Percentiles rank a stretch among this genome's conserved stretches.
Conservation (phyloP, 108 stramenopile genomes). For the Ochromonas danica region DNA sequence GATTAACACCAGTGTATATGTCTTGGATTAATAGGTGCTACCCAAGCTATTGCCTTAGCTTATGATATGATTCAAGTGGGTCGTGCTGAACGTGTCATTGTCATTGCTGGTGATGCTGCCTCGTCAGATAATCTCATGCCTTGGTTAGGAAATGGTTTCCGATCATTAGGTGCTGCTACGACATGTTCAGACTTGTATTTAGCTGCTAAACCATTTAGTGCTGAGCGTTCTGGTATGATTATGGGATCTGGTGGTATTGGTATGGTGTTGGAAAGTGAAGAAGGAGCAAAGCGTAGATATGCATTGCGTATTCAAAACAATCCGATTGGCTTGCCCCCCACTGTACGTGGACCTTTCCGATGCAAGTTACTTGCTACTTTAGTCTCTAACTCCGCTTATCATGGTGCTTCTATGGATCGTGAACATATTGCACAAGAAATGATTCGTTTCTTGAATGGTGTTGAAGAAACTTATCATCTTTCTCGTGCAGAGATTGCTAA, state of each 20-base stretch:
- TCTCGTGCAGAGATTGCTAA: conserved; percentile 79
- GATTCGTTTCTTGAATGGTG: conserved; percentile 39
- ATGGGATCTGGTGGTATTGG: conserved; percentile 88
- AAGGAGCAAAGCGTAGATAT: background rate
- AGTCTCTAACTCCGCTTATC: conserved; percentile 88
- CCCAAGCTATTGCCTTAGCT: conserved; percentile 91
- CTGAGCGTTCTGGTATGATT: conserved; percentile 84
- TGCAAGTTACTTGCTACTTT: conserved; percentile 63
- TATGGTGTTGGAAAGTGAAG: conserved; percentile 73
- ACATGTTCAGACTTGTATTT: conserved; percentile 68
- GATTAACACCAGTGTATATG: background rate
- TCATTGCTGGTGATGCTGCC: conserved; percentile 89
- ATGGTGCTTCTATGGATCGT: conserved; percentile 87
- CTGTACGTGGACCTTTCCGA: background rate
- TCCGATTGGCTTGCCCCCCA: background rate
- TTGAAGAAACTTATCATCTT: conserved; percentile 82
- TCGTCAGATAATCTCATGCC: conserved; percentile 82
- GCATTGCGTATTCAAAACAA: background rate
- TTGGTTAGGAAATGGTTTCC: conserved; percentile 87
- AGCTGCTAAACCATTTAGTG: conserved; percentile 87
- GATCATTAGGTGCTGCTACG: conserved; percentile 85
- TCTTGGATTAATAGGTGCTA: conserved; percentile 58
- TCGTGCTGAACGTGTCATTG: conserved; percentile 85
- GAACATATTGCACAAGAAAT: conserved; percentile 87
- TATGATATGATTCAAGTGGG: conserved; percentile 89